Evolutionary conservation across 140 eudicot species (phyloP).

Genomic region (Eryngium alpinum): DNA sequence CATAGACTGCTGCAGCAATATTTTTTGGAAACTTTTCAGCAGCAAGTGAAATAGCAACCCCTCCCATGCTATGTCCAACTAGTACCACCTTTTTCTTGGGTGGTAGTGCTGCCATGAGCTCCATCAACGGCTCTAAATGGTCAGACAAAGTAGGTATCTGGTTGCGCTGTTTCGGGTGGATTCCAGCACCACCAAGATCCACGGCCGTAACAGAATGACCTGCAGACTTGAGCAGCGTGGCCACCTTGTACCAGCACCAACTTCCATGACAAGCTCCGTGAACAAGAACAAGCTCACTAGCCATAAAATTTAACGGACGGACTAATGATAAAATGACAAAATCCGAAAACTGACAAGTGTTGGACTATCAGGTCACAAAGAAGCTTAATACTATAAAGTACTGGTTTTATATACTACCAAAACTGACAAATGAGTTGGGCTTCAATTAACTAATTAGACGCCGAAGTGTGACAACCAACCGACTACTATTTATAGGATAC

Average conservation of each 20-base stretch:
- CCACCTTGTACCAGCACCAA: conserved; percentile 26
- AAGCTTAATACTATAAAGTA: no score
- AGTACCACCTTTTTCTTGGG: conserved; percentile 20
- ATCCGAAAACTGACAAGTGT: no score
- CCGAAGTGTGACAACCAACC: no score
- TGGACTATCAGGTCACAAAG: no score
- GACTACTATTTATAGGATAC: no score
- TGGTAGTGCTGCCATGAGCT: conserved; percentile 10
- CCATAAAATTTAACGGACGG: neutral
- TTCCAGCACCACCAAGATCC: conserved; percentile 21
- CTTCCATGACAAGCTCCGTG: conserved; percentile 18
- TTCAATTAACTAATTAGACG: no score
- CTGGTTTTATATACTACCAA: no score
- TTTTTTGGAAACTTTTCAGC: conserved; percentile 21
- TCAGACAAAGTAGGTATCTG: conserved; percentile 9
- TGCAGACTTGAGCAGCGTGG: conserved; percentile 2
- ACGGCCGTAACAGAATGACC: conserved; percentile 10
- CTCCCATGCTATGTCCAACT: conserved; percentile 27
- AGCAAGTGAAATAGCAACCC: conserved; percentile 14
- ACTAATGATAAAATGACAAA: no score
- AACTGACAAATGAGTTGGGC: no score
- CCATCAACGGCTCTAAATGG: conserved; percentile 11
- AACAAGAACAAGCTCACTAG: conserved; percentile 17
- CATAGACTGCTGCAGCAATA: conserved; percentile 14
- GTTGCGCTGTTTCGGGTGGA: conserved; percentile 1